Evolutionary conservation across 768 basidiomycete species (phyloP), one percentile per base, ranked within the genome.

Genomic region (Coprinellus aureogranulatus): DNA sequence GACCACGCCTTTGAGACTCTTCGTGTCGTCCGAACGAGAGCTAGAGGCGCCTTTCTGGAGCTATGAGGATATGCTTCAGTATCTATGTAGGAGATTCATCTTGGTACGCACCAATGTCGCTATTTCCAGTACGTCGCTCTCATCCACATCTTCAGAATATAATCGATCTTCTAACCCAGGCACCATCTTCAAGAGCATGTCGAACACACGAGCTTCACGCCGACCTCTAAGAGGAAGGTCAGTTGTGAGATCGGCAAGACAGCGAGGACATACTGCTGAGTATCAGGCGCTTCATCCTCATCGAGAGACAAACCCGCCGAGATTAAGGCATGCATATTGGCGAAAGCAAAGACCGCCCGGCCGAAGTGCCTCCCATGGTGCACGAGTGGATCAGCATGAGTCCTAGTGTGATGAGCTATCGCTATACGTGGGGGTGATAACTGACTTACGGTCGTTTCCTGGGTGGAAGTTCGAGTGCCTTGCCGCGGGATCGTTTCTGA

Each of bases 21-120:
- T 57, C 18, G 65, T 61, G 42, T 72, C 66, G 37, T 72, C 68
- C 27, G 58, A 58, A n/a, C 63, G 52, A 0, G 65, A 68, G 18
- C 61, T 59, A 40, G 61, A 61, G 1, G 64, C 66, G 9, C 70
- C 70, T 25, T 58, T 50, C 12, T 61, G 58, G 18, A 72, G 53
- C 71, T 72, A 2, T 4, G 16, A 20, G 5, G 20, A 31, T 16
- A 22, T 31, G 20, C 27, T n/a, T n/a, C n/a, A n/a, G 31, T 16
- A 31, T 18, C 11, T 4, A 14, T 20, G 20, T 52, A 52, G 3
- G 50, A 4, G 25, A 27, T 52, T 12, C 27, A 34, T 4, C 9
- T 22, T 14, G 25, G 12, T 11, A 26, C 34, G 31, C 23, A 30
- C 34, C 6, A 31, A 12, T 26, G 26, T 37, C 14, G 50, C 27